Evolutionary conservation across 441 rosid genomes (phyloP).

Genomic region (Syzygium syzygioides): DNA sequence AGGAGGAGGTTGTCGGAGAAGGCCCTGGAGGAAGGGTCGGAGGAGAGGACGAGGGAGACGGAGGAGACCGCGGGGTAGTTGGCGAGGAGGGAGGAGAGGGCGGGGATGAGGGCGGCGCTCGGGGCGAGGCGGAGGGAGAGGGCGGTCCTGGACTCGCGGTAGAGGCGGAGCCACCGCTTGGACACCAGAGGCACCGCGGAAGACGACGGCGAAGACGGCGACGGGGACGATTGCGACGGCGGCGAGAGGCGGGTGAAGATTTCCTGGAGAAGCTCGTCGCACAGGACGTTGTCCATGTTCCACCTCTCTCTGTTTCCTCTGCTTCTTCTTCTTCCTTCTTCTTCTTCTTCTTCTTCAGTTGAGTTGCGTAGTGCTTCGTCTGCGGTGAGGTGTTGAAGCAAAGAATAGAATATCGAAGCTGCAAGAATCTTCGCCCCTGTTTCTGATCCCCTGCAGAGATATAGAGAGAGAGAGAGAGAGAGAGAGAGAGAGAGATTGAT

Average conservation of each 20-base stretch:
- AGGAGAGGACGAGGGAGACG: slow-evolving; percentile 5
- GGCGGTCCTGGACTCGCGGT: slow-evolving; percentile 55
- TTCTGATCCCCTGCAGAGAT: neutral
- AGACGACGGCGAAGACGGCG: slow-evolving; percentile 19
- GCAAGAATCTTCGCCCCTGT: neutral
- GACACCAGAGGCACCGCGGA: slow-evolving; percentile 61
- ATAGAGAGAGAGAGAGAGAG: too few relatives aligned
- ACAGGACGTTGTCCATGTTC: slow-evolving; percentile 49
- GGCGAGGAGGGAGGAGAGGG: slow-evolving; percentile 39
- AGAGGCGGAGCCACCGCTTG: slow-evolving; percentile 85
- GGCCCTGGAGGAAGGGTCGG: neutral
- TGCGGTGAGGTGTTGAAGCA: neutral
- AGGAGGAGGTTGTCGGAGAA: slow-evolving; percentile 34
- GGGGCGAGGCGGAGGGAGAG: slow-evolving; percentile 43
- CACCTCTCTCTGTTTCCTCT: neutral
- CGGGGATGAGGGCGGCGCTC: slow-evolving; percentile 22
- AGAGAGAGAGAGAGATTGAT: neutral
- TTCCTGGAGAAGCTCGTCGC: slow-evolving; percentile 77
- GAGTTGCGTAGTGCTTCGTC: neutral
- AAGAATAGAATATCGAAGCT: neutral
- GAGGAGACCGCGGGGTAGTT: neutral
- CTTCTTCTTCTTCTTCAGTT: neutral
- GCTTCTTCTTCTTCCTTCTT: neutral
- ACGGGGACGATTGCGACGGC: slow-evolving; percentile 12
- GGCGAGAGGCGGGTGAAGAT: slow-evolving; percentile 41